Evolutionary conservation across 2,329 filamentous ascomycete genomes (phyloP).

Genomic region (Nannizzia gypsea): DNA sequence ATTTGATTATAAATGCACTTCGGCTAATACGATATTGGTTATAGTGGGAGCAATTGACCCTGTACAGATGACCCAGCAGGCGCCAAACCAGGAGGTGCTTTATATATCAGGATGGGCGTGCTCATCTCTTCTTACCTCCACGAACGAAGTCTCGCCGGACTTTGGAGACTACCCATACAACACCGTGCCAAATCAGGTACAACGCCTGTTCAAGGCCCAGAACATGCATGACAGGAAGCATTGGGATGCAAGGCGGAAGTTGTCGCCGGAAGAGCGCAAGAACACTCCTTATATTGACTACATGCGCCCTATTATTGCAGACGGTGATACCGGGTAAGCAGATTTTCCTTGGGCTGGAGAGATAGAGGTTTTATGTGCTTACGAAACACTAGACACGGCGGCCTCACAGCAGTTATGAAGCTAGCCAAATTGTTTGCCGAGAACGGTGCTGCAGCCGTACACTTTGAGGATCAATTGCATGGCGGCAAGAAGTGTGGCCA

Average conservation of each 20-base stretch:
- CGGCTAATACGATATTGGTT: neutral
- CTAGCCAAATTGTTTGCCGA: constrained; percentile 95
- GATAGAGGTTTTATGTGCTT: neutral
- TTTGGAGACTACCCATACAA: constrained; percentile 99
- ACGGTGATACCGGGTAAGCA: constrained; percentile 71
- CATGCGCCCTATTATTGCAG: constrained; percentile 85
- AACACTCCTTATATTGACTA: constrained; percentile 80
- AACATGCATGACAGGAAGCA: constrained; percentile 94
- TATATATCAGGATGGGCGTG: constrained; percentile 98
- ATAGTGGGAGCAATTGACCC: constrained; percentile 94
- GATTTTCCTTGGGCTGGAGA: neutral
- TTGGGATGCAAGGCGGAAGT: constrained; percentile 70
- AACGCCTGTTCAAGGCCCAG: constrained; percentile 90
- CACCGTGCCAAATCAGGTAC: constrained; percentile 95
- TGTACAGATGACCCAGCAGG: constrained; percentile 99
- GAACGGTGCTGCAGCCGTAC: constrained; percentile 88
- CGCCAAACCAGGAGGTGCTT: constrained; percentile 85
- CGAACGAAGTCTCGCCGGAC: constrained; percentile 94
- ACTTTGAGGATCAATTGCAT: constrained; percentile 96
- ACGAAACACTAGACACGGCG: constrained; percentile 55
- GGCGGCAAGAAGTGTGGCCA: constrained; percentile 98
- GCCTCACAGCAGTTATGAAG: constrained; percentile 84
- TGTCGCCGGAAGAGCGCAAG: constrained; percentile 60
- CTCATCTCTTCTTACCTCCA: constrained; percentile 80
- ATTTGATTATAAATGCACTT: neutral